A percentile compares a stretch with the other conserved stretches of the same genome.
Evolutionary conservation across 2,329 filamentous ascomycete species (phyloP).

Genomic region (Aspergillus hiratsukae): DNA sequence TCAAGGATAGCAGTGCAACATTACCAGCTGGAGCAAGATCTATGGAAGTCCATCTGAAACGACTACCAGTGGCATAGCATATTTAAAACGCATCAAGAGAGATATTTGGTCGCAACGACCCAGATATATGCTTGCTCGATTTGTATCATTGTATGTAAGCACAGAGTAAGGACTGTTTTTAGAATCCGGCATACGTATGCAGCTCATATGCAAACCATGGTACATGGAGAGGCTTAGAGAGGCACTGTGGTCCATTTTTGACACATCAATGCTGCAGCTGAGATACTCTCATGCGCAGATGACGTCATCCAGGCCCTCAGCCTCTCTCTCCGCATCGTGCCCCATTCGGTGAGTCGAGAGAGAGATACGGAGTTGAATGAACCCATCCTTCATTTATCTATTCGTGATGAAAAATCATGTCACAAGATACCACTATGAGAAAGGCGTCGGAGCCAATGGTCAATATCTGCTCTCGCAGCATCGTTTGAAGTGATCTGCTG

Average conservation of each 20-base stretch:
- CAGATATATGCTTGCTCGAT: background rate
- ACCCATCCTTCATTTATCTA: no score
- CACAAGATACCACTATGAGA: background rate
- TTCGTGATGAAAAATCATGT: no score
- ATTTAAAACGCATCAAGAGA: background rate
- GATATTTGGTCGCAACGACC: no score
- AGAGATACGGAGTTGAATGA: no score
- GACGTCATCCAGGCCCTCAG: background rate
- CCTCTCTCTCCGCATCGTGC: background rate
- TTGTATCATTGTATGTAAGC: background rate
- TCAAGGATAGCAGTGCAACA: background rate
- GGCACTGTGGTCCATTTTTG: no score
- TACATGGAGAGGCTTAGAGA: background rate
- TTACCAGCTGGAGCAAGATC: background rate
- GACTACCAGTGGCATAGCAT: background rate
- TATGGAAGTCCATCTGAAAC: background rate
- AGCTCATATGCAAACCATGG: background rate
- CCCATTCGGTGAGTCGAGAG: background rate
- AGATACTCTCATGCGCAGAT: background rate
- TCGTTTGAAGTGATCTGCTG: background rate
- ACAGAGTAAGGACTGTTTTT: background rate
- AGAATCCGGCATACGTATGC: background rate
- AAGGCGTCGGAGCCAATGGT: background rate
- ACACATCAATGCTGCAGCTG: background rate
- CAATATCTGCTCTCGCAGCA: background rate